Base-by-base conservation (phyloP, 2,329 filamentous ascomycete species). In the Diaporthe sp. region DNA sequence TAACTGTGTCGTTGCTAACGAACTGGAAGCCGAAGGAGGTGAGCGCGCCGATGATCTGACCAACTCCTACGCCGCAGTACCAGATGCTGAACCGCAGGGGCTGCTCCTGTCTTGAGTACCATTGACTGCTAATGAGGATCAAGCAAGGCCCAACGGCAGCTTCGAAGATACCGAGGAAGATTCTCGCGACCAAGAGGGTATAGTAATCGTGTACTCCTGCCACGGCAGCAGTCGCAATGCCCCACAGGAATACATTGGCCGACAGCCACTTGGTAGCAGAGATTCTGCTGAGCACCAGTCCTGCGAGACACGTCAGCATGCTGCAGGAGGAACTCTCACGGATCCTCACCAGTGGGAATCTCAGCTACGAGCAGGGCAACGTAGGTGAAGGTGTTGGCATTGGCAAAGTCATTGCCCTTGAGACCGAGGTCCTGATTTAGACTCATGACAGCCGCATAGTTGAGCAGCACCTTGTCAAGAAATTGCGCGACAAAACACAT, bases 371-470 rank as follows among this genome's bases (percentile, higher is more conserved):
- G 82, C 71, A 90, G 88, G 5, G 89, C 91, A 55, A 93, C 90
- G 78, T 91, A 93, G 77, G 93, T 89, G 38, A 89, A 88, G 0
- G 90, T 92, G 3, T 90, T 90, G 25, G 90, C 81, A 81, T 91
- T 91, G 64, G 89, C 89, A 80, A 92, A 93, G 66, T 93, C 86
- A 75, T 92, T 92, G 25, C 88, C 88, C 17, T 82, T 80, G 64
- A 93, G 85, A 0, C 87, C 83, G 9, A 91, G 84, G 74, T 92
- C 90, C 68, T 86, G 81, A 30, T 82, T 84, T 10, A 94, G 80
- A 4, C 91, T 90, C 91, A 93, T 93, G 69, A 93, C 90, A 75
- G 89, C 89, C 25, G 90, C 90, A 79, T 93, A 93, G 78, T 92
- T 92, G 58, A 92, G 86, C 38, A 90, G 86, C 75, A 92, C 88